Conservation (phyloP, 306 rosid species). For the Dalbergia oliveri region DNA sequence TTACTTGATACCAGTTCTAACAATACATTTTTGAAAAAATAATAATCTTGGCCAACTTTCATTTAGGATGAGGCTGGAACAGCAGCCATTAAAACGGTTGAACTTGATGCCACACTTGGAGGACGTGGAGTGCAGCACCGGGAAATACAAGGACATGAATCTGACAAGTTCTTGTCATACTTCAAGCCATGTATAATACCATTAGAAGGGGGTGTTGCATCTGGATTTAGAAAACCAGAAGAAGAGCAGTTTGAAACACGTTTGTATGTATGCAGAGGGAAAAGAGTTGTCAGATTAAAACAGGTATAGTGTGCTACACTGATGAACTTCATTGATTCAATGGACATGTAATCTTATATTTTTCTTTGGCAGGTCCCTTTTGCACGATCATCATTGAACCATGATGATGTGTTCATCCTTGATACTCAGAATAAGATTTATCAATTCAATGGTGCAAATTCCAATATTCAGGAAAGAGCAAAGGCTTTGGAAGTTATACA, state of each 20-base stretch:
- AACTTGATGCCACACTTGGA: slow-evolving; percentile 90
- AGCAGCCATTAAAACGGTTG: slow-evolving; percentile 94
- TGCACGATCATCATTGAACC: slow-evolving; percentile 95
- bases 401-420: slow-evolving; percentile 95
- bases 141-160: slow-evolving; percentile 95
- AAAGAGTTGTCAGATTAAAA: slow-evolving; percentile 92
- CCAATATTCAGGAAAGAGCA: slow-evolving; percentile 98
- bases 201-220: slow-evolving; percentile 90
- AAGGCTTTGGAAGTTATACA: slow-evolving; percentile 95
- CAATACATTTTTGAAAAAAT: slow-evolving; percentile 4
- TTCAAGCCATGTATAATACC: slow-evolving; percentile 97
- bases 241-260: slow-evolving; percentile 84
- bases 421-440: slow-evolving; percentile 78
- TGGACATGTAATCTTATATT: slow-evolving; percentile 44
- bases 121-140: slow-evolving; percentile 98
- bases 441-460: slow-evolving; percentile 98
- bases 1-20: too few relatives aligned
- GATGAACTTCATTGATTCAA: slow-evolving; percentile 33
- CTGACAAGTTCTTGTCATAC: slow-evolving; percentile 92
- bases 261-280: slow-evolving; percentile 86
- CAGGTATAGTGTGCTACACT: slow-evolving; percentile 64
- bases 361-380: slow-evolving; percentile 80
- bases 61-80: slow-evolving; percentile 98
- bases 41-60: slow-evolving; percentile 36
- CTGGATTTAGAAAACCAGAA: slow-evolving; percentile 85